phyloP scores from a whole-genome alignment of 257 asterid species.

The Ligustrum vulgare region DNA sequence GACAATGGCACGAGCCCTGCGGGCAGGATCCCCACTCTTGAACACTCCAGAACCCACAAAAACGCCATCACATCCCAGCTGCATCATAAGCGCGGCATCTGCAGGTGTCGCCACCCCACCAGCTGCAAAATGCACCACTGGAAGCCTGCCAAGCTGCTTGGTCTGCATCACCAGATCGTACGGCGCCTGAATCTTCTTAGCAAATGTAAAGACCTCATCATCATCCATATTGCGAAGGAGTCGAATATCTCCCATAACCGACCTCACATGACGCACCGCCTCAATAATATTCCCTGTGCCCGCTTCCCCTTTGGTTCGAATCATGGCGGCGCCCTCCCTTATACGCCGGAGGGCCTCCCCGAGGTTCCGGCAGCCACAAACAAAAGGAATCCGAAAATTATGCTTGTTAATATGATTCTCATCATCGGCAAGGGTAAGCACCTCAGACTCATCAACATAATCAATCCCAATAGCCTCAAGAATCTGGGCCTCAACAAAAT shows the following conservation, averaged over 20 bases:
- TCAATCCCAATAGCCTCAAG: constrained; percentile 82
- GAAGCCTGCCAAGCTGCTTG: constrained; percentile 80
- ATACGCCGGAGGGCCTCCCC: constrained; percentile 91
- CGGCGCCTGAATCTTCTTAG: constrained; percentile 77
- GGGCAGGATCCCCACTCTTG: constrained; percentile 88
- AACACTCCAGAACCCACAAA: constrained; percentile 85
- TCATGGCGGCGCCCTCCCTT: constrained; percentile 94
- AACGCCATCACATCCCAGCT: constrained; percentile 85
- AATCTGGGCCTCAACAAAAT: constrained; percentile 91
- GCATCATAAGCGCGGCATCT: constrained; percentile 89
- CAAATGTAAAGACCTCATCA: constrained; percentile 82
- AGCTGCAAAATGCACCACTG: constrained; percentile 92
- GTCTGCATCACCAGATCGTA: constrained; percentile 92
- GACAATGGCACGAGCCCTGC: constrained; percentile 76
- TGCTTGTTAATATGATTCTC: constrained; percentile 85
- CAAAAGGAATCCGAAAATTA: constrained; percentile 89
- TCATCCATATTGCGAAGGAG: constrained; percentile 83
- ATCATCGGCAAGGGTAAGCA: constrained; percentile 78
- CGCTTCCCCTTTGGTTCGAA: constrained; percentile 90
- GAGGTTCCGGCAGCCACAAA: constrained; percentile 93
- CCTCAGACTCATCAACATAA: constrained; percentile 89
- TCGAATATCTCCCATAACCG: constrained; percentile 82
- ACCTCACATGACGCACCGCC: constrained; percentile 93
- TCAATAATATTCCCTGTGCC: constrained; percentile 85
- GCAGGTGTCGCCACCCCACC: constrained; percentile 94